Evolutionary conservation across 352 stramenopile species (phyloP), one percentile per base, ranked within the genome.

Genomic region (Phytophthora colocasiae): DNA sequence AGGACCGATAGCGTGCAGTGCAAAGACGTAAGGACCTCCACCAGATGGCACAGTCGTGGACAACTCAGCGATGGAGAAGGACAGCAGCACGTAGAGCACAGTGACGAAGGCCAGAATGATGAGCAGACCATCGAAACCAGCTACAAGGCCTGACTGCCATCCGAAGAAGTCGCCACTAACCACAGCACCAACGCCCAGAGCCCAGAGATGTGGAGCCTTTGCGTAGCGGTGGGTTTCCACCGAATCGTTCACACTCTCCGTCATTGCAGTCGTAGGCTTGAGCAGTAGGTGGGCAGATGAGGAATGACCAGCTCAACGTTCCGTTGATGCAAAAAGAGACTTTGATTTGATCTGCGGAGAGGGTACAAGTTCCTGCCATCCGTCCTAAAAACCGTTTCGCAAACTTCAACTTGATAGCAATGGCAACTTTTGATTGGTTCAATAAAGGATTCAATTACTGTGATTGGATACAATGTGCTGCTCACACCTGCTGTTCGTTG

Each of bases 61-160:
- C 36, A 91, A 70, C 48, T 90, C 82, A 29, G 80, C 80, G 57
- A 91, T 91, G 38, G 82, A 91, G 72, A 91, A 91, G 56, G 74
- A 80, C 9, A 91, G 64, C 50, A 91, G 54, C 43, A 89, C 75
- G 66, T 87, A 91, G 19, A 91, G 71, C 53, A 81, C 77, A 2
- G 79, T 86, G 9, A 87, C 80, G 58, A 90, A 43, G 19, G 79
- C 46, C 39, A 90, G 52, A 50, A 85, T 83, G 51, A 90, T 76
- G 44, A 88, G 76, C 9, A 91, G 66, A 0, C 80, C 82, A 45
- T 87, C 63, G 49, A 90, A 87, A 48, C 81, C 79, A 3, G 81
- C 75, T 32, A 84, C 67, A 41, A 89, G 67, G 9, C 72, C 78
- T 10, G 78, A 59, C 49, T 90, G 81, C 80, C 79, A 90, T 39